Conservation (phyloP, 192 early-diverging fungal species). For the Backusella circina region DNA sequence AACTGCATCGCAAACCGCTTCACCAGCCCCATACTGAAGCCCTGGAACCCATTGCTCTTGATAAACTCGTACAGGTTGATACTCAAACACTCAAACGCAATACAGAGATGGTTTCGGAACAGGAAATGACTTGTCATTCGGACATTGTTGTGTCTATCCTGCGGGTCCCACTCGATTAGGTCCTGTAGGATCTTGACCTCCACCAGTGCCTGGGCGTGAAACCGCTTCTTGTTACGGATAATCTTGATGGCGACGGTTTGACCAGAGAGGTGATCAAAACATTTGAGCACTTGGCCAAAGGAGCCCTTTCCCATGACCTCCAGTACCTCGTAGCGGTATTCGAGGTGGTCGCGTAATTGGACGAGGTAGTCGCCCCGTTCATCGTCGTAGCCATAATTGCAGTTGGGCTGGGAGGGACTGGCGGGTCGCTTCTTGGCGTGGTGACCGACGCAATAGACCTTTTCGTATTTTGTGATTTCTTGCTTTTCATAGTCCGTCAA, state of each 20-base stretch:
- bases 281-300: constrained; percentile 91
- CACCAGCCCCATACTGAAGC: constrained; percentile 72
- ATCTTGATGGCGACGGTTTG: constrained; percentile 86
- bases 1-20: constrained; percentile 74
- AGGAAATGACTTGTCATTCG: constrained; percentile 87
- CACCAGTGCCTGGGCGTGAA: constrained; percentile 88
- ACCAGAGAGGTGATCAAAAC: constrained; percentile 87
- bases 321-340: constrained; percentile 88
- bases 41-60: constrained; percentile 88
- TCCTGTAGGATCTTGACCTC: constrained; percentile 90
- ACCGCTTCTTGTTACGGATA: constrained; percentile 91
- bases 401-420: not conserved
- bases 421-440: constrained; percentile 11
- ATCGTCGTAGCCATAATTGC: constrained; percentile 60
- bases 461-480: constrained; percentile 3
- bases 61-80: constrained; percentile 95
- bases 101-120: constrained; percentile 92
- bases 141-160: constrained; percentile 69
- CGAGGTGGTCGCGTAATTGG: constrained; percentile 78
- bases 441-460: constrained; percentile 25
- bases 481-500: constrained; percentile 8
- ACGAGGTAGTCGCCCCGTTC: constrained; percentile 90
- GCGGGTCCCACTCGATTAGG: constrained; percentile 74
- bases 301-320: constrained; percentile 87
- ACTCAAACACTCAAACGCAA: constrained; percentile 87